A percentile compares a stretch with the other conserved stretches of the same genome.
These are phyloP conservation scores for Gossypium arboreum DNA, from an alignment of 345 rosid genomes.

Conservation along the genomic window DNA sequence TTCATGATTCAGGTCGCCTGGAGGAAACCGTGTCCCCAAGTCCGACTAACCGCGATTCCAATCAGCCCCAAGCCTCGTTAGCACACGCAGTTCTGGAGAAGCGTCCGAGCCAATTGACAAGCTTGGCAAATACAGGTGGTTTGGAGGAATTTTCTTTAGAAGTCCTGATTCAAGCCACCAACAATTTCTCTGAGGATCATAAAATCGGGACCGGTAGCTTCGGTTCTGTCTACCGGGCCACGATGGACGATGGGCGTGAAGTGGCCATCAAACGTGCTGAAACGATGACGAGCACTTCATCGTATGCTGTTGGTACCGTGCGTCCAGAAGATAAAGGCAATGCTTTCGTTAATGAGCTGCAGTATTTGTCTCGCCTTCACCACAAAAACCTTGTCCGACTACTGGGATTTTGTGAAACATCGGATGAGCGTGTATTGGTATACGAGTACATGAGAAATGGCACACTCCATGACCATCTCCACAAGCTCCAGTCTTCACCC, in stretches of 20 bases:
- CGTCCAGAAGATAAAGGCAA: slow-evolving; percentile 56
- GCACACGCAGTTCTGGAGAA: slow-evolving; percentile 36
- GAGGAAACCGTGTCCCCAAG: slow-evolving; percentile 30
- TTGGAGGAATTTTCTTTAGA: slow-evolving; percentile 58
- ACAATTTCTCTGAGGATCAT: slow-evolving; percentile 51
- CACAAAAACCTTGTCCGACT: slow-evolving; percentile 73
- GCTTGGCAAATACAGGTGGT: slow-evolving; percentile 52
- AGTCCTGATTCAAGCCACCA: slow-evolving; percentile 41
- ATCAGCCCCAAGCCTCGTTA: slow-evolving; percentile 3
- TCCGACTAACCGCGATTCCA: neutral
- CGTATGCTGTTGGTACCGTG: slow-evolving; percentile 21
- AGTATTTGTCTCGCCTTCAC: slow-evolving; percentile 65
- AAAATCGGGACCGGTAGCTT: slow-evolving; percentile 75
- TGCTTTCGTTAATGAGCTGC: slow-evolving; percentile 75
- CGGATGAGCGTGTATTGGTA: slow-evolving; percentile 49
- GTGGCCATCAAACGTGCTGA: slow-evolving; percentile 84
- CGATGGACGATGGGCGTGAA: slow-evolving; percentile 53
- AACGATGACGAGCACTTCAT: slow-evolving; percentile 15
- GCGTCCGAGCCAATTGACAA: slow-evolving; percentile 56
- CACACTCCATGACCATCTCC: slow-evolving; percentile 69
- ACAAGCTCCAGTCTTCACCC: slow-evolving; percentile 38
- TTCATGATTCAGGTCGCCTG: slow-evolving; percentile 69
- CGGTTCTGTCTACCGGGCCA: slow-evolving; percentile 61
- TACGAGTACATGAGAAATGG: slow-evolving; percentile 70
- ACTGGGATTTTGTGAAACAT: slow-evolving; percentile 65